Percentiles rank a stretch among this genome's conserved stretches.
Evolutionary conservation across 1,139 yeast genomes (phyloP).

Genomic region (Pneumocystis murina): DNA sequence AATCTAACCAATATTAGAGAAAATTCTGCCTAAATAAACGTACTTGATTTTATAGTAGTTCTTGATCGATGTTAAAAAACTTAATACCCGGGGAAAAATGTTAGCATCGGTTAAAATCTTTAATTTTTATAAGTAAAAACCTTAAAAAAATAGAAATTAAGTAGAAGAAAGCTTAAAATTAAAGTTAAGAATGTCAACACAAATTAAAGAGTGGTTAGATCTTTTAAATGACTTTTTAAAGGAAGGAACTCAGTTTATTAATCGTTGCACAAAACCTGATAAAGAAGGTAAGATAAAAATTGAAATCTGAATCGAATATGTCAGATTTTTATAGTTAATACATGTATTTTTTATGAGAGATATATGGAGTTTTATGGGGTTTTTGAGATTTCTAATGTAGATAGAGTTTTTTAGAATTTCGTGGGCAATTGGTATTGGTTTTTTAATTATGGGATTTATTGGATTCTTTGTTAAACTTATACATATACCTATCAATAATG

Average conservation of each 20-base stretch:
- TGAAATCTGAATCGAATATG: neutral
- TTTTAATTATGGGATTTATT: slow-evolving; percentile 14
- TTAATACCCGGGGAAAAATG: no score
- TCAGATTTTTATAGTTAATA: neutral
- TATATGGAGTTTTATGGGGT: neutral
- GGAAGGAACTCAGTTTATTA: slow-evolving; percentile 5
- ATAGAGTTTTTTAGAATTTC: slow-evolving; percentile 9
- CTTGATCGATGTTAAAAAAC: no score
- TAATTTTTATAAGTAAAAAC: no score
- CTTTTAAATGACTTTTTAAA: slow-evolving; percentile 2
- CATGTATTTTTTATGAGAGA: neutral
- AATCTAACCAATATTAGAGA: no score
- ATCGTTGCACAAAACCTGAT: slow-evolving; percentile 13
- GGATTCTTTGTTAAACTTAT: slow-evolving; percentile 13
- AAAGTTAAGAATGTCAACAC: neutral
- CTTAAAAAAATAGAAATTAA: no score
- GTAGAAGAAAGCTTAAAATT: no score
- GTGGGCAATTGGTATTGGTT: slow-evolving; percentile 13
- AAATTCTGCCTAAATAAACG: no score
- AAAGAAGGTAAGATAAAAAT: slow-evolving; percentile 2
- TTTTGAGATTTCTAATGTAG: neutral
- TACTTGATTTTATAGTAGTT: no score
- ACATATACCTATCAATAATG: slow-evolving; percentile 14
- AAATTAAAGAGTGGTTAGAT: slow-evolving; percentile 6
- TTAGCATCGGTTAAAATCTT: no score